These are phyloP conservation scores for Croton laevigatus DNA, from an alignment of 441 rosid species.

Conservation along the genomic window DNA sequence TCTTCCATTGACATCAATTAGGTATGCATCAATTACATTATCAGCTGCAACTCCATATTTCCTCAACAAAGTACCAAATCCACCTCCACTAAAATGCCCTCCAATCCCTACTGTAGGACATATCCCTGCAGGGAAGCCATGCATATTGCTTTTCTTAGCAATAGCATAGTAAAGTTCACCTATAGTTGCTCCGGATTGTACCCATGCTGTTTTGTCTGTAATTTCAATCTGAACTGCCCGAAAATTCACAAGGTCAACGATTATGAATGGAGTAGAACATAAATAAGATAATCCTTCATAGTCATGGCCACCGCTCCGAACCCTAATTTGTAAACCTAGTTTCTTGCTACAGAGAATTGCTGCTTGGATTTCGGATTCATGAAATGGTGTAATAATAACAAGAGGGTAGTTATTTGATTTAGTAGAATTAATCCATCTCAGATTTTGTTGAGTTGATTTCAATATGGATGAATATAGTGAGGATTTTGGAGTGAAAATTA, in stretches of 20 bases:
- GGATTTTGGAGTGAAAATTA: slow-evolving; percentile 42
- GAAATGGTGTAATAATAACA: slow-evolving; percentile 56
- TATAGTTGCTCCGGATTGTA: slow-evolving; percentile 58
- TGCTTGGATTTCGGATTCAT: slow-evolving; percentile 49
- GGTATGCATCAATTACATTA: slow-evolving; percentile 50
- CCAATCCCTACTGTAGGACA: slow-evolving; percentile 70
- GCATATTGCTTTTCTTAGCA: slow-evolving; percentile 38
- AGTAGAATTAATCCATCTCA: slow-evolving; percentile 40
- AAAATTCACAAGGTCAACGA: slow-evolving; percentile 39
- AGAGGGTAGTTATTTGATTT: slow-evolving; percentile 28
- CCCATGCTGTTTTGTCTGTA: slow-evolving; percentile 55
- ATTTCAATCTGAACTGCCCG: slow-evolving; percentile 25
- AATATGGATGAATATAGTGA: slow-evolving; percentile 31
- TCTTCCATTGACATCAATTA: slow-evolving; percentile 51
- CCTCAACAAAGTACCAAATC: slow-evolving; percentile 56
- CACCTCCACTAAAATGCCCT: slow-evolving; percentile 70
- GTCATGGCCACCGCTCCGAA: slow-evolving; percentile 73
- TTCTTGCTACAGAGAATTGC: slow-evolving; percentile 42
- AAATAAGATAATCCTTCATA: slow-evolving; percentile 60
- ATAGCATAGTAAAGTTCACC: slow-evolving; percentile 67
- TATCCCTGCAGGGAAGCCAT: slow-evolving; percentile 58
- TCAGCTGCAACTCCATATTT: slow-evolving; percentile 71
- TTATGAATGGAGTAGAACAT: slow-evolving; percentile 36
- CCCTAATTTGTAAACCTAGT: slow-evolving; percentile 40
- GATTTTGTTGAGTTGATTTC: slow-evolving; percentile 50